Percentiles rank a stretch among this genome's conserved stretches.
phyloP scores from a whole-genome alignment of 352 stramenopile species.

The Phytophthora megakarya region DNA sequence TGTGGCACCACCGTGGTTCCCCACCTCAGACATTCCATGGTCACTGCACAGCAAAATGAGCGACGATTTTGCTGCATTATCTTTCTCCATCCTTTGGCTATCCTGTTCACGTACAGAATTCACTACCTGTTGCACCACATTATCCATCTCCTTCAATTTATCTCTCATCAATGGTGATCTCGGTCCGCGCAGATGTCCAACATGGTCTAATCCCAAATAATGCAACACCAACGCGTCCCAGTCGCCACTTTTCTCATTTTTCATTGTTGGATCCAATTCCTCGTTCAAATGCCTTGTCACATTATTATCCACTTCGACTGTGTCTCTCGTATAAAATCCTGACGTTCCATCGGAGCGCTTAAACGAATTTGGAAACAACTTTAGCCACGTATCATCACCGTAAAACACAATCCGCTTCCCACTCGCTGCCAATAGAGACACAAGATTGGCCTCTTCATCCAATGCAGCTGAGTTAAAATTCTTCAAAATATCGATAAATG shows the following conservation, averaged over 20 bases:
- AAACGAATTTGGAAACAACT: constrained; percentile 81
- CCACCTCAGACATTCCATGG: constrained; percentile 90
- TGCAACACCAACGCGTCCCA: constrained; percentile 89
- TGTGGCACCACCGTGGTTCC: constrained; percentile 86
- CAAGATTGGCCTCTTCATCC: constrained; percentile 66
- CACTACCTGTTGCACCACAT: constrained; percentile 61
- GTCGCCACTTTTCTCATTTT: constrained; percentile 62
- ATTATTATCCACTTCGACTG: constrained; percentile 85
- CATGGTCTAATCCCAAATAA: constrained; percentile 88
- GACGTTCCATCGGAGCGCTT: constrained; percentile 78
- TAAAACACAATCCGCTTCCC: constrained; percentile 84
- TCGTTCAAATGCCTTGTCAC: constrained; percentile 83
- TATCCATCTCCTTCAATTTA: constrained; percentile 89
- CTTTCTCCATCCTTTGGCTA: constrained; percentile 23
- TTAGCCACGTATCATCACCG: constrained; percentile 91
- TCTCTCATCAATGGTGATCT: constrained; percentile 74
- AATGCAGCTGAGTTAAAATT: constrained; percentile 91
- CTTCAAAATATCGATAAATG: constrained; percentile 92
- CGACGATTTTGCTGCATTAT: constrained; percentile 43
- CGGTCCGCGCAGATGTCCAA: constrained; percentile 82
- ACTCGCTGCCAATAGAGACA: constrained; percentile 54
- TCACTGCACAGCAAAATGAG: constrained; percentile 87
- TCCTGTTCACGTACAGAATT: constrained; percentile 69
- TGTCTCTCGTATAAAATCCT: constrained; percentile 90
- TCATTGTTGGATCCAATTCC: constrained; percentile 82